Base-by-base conservation (phyloP, 805 yeast genomes). In the Ogataea methanolica region DNA sequence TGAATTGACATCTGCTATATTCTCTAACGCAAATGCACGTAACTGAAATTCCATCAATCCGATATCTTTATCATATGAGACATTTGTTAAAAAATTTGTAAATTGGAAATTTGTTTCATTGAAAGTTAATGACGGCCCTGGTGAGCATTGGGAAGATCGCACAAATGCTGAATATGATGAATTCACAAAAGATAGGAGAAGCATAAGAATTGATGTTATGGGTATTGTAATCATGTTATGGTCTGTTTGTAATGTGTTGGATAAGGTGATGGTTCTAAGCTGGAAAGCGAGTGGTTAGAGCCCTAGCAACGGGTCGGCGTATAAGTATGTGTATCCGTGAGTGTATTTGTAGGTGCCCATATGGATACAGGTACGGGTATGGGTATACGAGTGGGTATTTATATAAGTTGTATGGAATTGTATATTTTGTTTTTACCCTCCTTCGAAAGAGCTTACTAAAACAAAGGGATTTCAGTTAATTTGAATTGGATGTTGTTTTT, bases 1-100 rank as follows among this genome's bases (percentile, higher is more conserved):
- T 2, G 52, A 11, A 53, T 78, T 70, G 33, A 76, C 75, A 50
- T 78, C 82, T 14, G 64, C 53, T 9, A 77, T 70, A 21, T 53
- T 45, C 7, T 45, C 49, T 11, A 55, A 36, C 5, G 65, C 61
- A 36, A 52, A 49, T 5, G 55, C 42, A 22, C 54, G 49, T 5
- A 57, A 29, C 29, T 56, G 47, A 35, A 58, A 46, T 15, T 53
- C 45, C 48, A 57, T 37, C 2, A 44, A n/a, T 5, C 48, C 53
- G 1, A 37, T 21, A 1, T 47, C 53, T 17, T 43, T 46, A 31
- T 47, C 33, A 42, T 53, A 58, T 14, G 60, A 53, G 3, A 48
- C 56, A 37, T 59, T 56, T 6, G 58, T 52, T 21, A 58, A 38
- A 31, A 57, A 55, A 17, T 46, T 50, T 1, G 59, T 39, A 37